Conservation (phyloP, 1,284 basidiomycete species). For the Ceratobasidium sp. region DNA sequence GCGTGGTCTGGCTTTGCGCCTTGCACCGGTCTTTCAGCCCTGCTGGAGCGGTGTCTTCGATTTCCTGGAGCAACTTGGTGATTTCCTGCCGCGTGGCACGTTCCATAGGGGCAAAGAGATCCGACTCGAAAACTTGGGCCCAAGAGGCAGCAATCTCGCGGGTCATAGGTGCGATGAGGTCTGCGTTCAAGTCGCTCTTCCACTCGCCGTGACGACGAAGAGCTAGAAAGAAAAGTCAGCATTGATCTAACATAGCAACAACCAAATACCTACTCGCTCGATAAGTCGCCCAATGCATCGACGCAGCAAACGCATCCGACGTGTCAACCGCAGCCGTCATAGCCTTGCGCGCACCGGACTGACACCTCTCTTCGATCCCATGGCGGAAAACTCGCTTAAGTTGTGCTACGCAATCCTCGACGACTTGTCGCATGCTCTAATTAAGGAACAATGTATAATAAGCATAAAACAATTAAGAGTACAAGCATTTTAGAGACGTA, state of each 20-base stretch:
- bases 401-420: constrained; percentile 41
- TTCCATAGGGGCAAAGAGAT: constrained; percentile 67
- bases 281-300: constrained; percentile 73
- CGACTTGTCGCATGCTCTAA: constrained; percentile 64
- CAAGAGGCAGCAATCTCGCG: constrained; percentile 69
- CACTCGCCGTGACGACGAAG: constrained; percentile 70
- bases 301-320: constrained; percentile 66
- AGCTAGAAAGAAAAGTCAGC: constrained; percentile 56
- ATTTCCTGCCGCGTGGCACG: constrained; percentile 60
- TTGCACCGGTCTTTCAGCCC: constrained; percentile 69
- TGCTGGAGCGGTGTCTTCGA: constrained; percentile 66
- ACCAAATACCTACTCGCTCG: constrained; percentile 64
- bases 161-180: constrained; percentile 71
- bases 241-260: neutral
- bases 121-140: constrained; percentile 71
- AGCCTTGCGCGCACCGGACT: constrained; percentile 66
- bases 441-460: constrained; percentile 23
- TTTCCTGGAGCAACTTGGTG: constrained; percentile 64
- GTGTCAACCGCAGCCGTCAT: constrained; percentile 63
- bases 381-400: constrained; percentile 68
- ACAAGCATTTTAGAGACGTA: constrained; percentile 51
- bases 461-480: constrained; percentile 29
- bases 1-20: constrained; percentile 66
- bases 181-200: constrained; percentile 71
- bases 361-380: constrained; percentile 71